Conservation (phyloP, 192 early-diverging fungal genomes). For the Kappamyces sp. region DNA sequence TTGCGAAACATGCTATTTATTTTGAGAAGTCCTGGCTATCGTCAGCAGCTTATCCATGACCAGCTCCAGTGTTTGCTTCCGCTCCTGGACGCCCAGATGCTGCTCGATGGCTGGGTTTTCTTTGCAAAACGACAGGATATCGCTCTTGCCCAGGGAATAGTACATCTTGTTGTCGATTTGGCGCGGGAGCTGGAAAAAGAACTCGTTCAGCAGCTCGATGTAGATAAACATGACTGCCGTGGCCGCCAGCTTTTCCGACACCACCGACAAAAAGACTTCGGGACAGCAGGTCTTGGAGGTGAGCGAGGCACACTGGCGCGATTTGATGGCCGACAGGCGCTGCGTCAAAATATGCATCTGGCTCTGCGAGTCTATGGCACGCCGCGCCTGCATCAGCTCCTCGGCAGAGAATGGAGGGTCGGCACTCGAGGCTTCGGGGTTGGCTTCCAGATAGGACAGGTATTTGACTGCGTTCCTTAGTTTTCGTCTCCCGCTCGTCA, state of each 20-base stretch:
- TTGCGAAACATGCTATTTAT: not conserved
- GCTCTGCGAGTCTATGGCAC: slow-evolving; percentile 73
- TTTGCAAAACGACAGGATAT: slow-evolving; percentile 81
- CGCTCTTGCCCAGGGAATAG: slow-evolving; percentile 71
- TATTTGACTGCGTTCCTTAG: slow-evolving; percentile 80
- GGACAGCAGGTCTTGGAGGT: slow-evolving; percentile 90
- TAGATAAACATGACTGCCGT: slow-evolving; percentile 97
- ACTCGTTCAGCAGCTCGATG: slow-evolving; percentile 95
- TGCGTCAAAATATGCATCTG: slow-evolving; percentile 70
- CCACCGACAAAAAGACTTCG: slow-evolving; percentile 84
- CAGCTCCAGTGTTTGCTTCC: slow-evolving; percentile 71
- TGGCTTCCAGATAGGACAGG: slow-evolving; percentile 46
- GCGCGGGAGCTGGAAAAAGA: slow-evolving; percentile 95
- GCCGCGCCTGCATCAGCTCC: slow-evolving; percentile 70
- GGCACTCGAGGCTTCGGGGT: slow-evolving; percentile 47
- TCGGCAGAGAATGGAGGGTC: slow-evolving; percentile 66
- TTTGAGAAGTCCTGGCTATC: not conserved
- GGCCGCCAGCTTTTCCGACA: slow-evolving; percentile 91
- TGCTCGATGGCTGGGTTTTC: slow-evolving; percentile 80
- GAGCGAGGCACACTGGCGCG: slow-evolving; percentile 70
- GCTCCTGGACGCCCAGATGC: slow-evolving; percentile 83
- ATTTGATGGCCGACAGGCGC: slow-evolving; percentile 74
- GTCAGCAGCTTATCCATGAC: slow-evolving; percentile 42
- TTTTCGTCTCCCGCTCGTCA: slow-evolving; percentile 68
- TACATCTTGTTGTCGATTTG: slow-evolving; percentile 90